Evolutionary conservation across 1,284 basidiomycete genomes (phyloP), one percentile per base, ranked within the genome.

Genomic region (Acaromyces ingoldii): DNA sequence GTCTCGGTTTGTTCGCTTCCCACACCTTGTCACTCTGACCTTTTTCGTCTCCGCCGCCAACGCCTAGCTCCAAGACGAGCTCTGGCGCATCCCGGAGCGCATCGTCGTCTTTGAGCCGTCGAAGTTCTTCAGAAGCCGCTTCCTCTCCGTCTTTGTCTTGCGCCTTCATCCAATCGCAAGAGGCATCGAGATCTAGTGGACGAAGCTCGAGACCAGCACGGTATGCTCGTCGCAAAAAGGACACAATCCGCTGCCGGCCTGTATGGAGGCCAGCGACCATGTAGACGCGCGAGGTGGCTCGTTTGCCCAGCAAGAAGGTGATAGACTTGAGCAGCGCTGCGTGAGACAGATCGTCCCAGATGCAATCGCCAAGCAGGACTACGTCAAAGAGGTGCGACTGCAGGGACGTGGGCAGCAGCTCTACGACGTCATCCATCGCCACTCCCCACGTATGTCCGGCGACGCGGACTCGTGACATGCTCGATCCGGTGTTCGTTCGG

Each of bases 331-430:
- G 55, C 36, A 74, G 49, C 30, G 60, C 63, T 9, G 55, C 55
- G 48, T 74, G 72, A 4, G 67, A 67, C 17, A 74, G 54, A 2
- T 63, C 63, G 47, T 74, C 72, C 72, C 72, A 74, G 7, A 74
- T 31, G 30, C 71, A 73, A 46, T 74, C 72, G n/a, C 70, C 72
- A 3, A 74, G 43, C 10, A 74, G 49, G n/a, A 74, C 41, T 21
- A 51, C 46, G 41, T 70, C 65, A 39, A 63, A 50, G n/a, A 17
- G 17, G 7, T 39, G 47, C 2, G 37, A 17, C 2, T 11, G 30
- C 19, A 19, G 37, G 29, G 31, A 17, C 11, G 42, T 25, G 2
- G 68, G 65, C 13, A 74, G 34, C 17, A 54, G 55, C 39, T 74
- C 72, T 19, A 62, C 17, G 5, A 73, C 22, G 30, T 74, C 72